Percentiles rank a stretch among this genome's conserved stretches.
Conservation (phyloP, 1,284 basidiomycete genomes). For the Omphalotus olearius region DNA sequence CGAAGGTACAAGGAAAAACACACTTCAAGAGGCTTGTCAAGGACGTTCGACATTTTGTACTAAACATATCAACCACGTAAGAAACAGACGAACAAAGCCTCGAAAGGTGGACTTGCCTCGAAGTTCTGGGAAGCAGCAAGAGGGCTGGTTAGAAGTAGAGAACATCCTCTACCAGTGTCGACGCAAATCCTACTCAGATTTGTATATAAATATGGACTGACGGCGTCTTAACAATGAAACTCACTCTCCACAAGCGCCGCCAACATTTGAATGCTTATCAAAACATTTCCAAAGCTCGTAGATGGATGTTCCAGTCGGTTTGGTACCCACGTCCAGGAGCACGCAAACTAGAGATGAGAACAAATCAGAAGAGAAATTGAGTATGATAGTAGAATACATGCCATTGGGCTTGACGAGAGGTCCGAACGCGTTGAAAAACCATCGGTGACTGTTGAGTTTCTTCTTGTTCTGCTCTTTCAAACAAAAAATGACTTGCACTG, state of each 20-base stretch:
- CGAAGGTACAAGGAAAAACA: constrained; percentile 12
- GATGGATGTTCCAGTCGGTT: constrained; percentile 89
- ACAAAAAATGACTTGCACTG: constrained; percentile 92
- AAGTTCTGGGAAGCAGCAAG: constrained; percentile 91
- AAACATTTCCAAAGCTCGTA: constrained; percentile 98
- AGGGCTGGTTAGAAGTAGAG: constrained; percentile 78
- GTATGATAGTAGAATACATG: constrained; percentile 24
- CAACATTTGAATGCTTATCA: constrained; percentile 86
- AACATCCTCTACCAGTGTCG: constrained; percentile 76
- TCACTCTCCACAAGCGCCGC: constrained; percentile 92
- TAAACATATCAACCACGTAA: constrained; percentile 23
- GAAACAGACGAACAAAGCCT: constrained; percentile 2
- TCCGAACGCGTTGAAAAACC: constrained; percentile 98
- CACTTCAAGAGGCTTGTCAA: constrained; percentile 89
- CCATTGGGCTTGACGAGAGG: constrained; percentile 82
- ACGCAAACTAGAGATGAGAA: constrained; percentile 57
- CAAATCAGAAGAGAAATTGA: constrained; percentile 1
- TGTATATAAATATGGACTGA: background rate
- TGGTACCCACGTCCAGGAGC: constrained; percentile 90
- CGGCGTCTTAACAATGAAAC: constrained; percentile 23
- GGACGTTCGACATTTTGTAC: constrained; percentile 92
- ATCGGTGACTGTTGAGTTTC: constrained; percentile 89
- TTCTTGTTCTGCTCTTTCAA: constrained; percentile 96
- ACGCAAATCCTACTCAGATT: constrained; percentile 69
- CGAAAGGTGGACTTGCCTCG: constrained; percentile 43